Evolutionary conservation across 192 early-diverging fungal species (phyloP), one percentile per base, ranked within the genome.

Genomic region (Entophlyctis helioformis): DNA sequence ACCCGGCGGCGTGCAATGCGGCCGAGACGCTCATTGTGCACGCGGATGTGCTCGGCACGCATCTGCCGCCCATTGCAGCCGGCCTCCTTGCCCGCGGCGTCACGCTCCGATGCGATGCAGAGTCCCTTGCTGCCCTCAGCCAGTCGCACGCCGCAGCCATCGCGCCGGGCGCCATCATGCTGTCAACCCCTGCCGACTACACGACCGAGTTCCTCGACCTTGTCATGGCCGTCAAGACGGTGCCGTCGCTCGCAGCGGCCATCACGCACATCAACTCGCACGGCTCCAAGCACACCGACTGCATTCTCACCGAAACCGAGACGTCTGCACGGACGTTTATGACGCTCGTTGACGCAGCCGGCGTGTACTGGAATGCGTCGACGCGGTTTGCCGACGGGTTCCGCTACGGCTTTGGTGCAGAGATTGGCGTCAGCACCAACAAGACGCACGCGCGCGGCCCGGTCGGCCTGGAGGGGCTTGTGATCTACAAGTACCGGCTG

Each of bases 381-480:
- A 94, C 89, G 18, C 69, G 95, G 16, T 96, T 98, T 68, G 89
- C 95, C 27, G 95, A 98, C 59, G 95, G 95, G 6, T 98, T 98
- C 80, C 76, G 92, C 43, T 96, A 93, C 65, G 95, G 95, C 15
- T 98, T 98, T 69, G 95, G 95, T 24, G 85, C 95, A 0, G 95
- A 98, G 64, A 90, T 98, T 48, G 95, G 95, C 22, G 76, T 87
- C 23, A 88, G 85, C 53, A 98, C 96, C 43, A 98, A 98, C 73
- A 98, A 98, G 65, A 96, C 92, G 1, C 96, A 98, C 58, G 96
- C 96, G 9, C 78, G 96, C 42, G 96, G 96, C 2, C 96, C 96
- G 0, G 96, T 96, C 3, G 96, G 96, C 0, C 66, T 98, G 38
- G 92, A 96, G 67, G 92, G 96, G 8, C 62, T 98, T 38, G 82